Percentiles rank a stretch among this genome's conserved stretches.
phyloP scores from a whole-genome alignment of 345 rosid species.

The Salix dunnii region DNA sequence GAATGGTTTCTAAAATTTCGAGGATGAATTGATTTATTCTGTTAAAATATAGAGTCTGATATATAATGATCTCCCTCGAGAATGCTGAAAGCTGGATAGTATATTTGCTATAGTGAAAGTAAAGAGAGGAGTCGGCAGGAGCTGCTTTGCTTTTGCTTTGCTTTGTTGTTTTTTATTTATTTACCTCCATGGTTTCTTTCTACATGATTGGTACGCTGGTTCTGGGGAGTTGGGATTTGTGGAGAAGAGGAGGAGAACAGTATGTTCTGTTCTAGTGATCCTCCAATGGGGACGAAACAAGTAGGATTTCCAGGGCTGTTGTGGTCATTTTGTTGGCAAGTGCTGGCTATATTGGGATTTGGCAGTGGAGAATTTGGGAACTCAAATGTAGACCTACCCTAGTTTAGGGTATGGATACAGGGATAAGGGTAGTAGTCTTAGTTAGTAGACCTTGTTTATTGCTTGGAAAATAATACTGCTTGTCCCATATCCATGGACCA shows the following conservation, averaged over 20 bases:
- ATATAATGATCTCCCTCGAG: conserved; percentile 22
- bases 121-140: background rate
- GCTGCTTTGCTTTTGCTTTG: conserved; percentile 26
- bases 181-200: conserved; percentile 3
- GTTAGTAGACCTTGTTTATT: background rate
- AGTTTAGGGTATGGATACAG: background rate
- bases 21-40: background rate
- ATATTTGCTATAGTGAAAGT: background rate
- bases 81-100: conserved; percentile 32
- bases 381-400: background rate
- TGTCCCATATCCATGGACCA: background rate
- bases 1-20: background rate
- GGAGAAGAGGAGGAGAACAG: background rate
- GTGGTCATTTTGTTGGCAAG: too few relatives aligned
- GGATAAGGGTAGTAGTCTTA: background rate
- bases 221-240: background rate
- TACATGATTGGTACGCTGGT: background rate
- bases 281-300: background rate
- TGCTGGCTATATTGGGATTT: background rate
- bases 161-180: background rate
- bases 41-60: background rate
- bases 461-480: background rate
- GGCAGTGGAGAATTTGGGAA: background rate
- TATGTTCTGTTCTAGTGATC: conserved; percentile 1
- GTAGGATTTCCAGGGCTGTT: background rate